These are phyloP conservation scores for Aspergillus sp. DNA, from an alignment of 2,329 filamentous ascomycete species.

Conservation along the genomic window DNA sequence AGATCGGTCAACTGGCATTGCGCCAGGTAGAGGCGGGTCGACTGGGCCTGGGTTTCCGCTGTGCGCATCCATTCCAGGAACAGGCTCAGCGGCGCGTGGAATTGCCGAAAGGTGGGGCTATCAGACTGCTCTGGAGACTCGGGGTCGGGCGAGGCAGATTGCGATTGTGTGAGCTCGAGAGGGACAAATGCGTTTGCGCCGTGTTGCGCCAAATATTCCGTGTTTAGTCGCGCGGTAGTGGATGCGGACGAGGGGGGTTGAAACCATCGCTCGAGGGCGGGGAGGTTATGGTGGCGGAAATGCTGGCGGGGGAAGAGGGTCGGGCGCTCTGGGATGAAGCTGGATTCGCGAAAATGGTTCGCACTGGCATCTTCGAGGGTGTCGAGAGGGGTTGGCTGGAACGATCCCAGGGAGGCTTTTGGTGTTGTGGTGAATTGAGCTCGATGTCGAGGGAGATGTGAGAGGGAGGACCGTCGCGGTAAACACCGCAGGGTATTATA, in stretches of 20 bases:
- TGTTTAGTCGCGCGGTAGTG: slow-evolving; percentile 36
- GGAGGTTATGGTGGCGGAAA: slow-evolving; percentile 44
- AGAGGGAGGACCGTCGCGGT: slow-evolving; percentile 1
- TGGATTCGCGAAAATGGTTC: slow-evolving; percentile 52
- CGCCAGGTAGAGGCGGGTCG: slow-evolving; percentile 71
- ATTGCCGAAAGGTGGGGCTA: slow-evolving; percentile 42
- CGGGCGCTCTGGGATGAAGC: slow-evolving; percentile 55
- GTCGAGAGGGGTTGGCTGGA: slow-evolving; percentile 1
- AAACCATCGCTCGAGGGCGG: slow-evolving; percentile 64
- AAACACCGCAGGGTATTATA: slow-evolving; percentile 14
- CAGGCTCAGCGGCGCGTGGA: slow-evolving; percentile 56
- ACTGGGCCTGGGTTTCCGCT: slow-evolving; percentile 22
- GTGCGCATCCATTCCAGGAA: slow-evolving; percentile 56
- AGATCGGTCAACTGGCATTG: slow-evolving; percentile 73
- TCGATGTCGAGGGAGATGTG: not conserved
- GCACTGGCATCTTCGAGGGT: slow-evolving; percentile 36
- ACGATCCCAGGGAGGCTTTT: slow-evolving; percentile 2
- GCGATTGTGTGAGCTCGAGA: slow-evolving; percentile 54
- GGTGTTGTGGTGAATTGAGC: not conserved
- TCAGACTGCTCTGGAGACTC: not conserved
- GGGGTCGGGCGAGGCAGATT: not conserved
- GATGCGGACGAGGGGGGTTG: slow-evolving; percentile 33
- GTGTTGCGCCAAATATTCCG: slow-evolving; percentile 42
- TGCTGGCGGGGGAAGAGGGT: slow-evolving; percentile 48
- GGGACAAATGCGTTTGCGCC: slow-evolving; percentile 54